phyloP scores from a whole-genome alignment of 1,139 yeast genomes.

The Lodderomyces parapsilosis region DNA sequence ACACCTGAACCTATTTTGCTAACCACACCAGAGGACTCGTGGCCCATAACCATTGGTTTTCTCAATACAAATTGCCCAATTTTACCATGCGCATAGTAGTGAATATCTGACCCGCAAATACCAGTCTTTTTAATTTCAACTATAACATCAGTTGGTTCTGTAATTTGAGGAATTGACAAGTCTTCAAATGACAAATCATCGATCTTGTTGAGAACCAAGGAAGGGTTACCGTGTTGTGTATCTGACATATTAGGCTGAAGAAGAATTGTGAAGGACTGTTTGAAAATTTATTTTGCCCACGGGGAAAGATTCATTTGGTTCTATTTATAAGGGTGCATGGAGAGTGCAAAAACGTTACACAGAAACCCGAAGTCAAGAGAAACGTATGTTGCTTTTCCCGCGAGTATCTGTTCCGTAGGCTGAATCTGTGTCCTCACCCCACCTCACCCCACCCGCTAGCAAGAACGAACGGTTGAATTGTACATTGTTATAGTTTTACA shows the following conservation, averaged over 20 bases:
- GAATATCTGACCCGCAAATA: constrained; percentile 86
- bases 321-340: neutral
- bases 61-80: constrained; percentile 70
- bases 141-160: constrained; percentile 67
- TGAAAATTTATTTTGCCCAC: neutral
- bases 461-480: no score
- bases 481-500: no score
- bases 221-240: constrained; percentile 46
- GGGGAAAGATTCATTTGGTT: neutral
- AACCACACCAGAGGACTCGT: constrained; percentile 73
- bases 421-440: neutral
- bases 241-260: constrained; percentile 8
- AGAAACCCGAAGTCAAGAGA: neutral
- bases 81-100: constrained; percentile 75
- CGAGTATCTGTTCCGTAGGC: neutral
- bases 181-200: constrained; percentile 66
- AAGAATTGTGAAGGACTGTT: neutral
- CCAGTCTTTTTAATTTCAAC: constrained; percentile 77
- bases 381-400: neutral
- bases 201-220: constrained; percentile 66
- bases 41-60: constrained; percentile 72
- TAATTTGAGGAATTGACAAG: constrained; percentile 61
- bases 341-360: neutral
- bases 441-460: no score
- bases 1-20: constrained; percentile 66